Evolutionary conservation across 352 stramenopile species (phyloP).

Genomic region (Phytopythium kandeliae): DNA sequence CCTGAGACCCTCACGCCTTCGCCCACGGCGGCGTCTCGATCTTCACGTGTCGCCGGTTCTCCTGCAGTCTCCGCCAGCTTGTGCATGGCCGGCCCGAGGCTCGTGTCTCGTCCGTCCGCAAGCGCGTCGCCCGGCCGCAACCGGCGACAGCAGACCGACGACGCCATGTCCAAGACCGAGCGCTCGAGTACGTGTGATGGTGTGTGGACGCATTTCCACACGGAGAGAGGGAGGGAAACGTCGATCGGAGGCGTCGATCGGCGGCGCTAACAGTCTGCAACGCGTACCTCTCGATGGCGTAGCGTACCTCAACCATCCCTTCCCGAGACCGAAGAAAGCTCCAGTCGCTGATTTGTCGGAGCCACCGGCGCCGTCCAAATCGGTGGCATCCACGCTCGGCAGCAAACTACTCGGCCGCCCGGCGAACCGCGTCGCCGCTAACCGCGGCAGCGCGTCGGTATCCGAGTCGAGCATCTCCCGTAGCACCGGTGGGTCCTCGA

Average conservation of each 20-base stretch:
- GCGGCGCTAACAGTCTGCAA: no score
- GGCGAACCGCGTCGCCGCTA: slow-evolving; percentile 18
- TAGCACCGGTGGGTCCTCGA: slow-evolving; percentile 20
- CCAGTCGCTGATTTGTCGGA: slow-evolving; percentile 24
- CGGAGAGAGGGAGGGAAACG: no score
- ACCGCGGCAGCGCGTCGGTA: slow-evolving; percentile 2
- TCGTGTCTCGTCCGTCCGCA: slow-evolving; percentile 11
- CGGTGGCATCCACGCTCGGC: slow-evolving; percentile 14
- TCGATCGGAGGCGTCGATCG: no score
- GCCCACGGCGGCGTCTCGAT: not conserved
- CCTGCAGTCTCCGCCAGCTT: slow-evolving; percentile 1
- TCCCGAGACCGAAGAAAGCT: slow-evolving; percentile 29
- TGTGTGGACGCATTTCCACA: no score
- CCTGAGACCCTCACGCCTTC: not conserved
- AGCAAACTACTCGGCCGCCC: slow-evolving; percentile 27
- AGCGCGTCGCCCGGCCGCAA: slow-evolving; percentile 4
- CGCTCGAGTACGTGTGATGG: slow-evolving; percentile 14
- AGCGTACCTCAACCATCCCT: slow-evolving; percentile 41
- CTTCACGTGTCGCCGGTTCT: no score
- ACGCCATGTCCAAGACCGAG: slow-evolving; percentile 27
- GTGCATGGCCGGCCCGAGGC: slow-evolving; percentile 19
- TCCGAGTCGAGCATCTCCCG: slow-evolving; percentile 20
- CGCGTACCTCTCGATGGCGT: slow-evolving; percentile 10
- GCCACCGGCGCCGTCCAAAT: slow-evolving; percentile 5
- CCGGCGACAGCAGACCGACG: slow-evolving; percentile 11